Evolutionary conservation across 306 rosid genomes (phyloP).

Genomic region (Amphicarpaea edgeworthii): DNA sequence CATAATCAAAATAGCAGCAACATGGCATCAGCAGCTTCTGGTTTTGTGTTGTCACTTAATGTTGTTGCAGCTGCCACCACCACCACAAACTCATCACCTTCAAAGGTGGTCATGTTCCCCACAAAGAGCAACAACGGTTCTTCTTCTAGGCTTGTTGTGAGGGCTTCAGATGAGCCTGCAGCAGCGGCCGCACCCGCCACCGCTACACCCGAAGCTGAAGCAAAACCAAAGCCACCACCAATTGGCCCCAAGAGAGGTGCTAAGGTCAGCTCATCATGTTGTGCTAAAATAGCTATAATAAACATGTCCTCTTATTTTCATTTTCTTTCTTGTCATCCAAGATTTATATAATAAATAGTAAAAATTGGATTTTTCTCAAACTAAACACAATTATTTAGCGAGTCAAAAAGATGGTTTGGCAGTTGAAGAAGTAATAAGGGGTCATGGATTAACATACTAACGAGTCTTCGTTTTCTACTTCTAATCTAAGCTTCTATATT

Average conservation of each 20-base stretch:
- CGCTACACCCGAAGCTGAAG: slow-evolving; percentile 49
- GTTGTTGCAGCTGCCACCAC: slow-evolving; percentile 49
- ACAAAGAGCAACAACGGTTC: slow-evolving; percentile 50
- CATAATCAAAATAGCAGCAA: slow-evolving; percentile 49
- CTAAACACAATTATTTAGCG: neutral
- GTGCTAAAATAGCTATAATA: neutral
- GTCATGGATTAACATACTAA: no score
- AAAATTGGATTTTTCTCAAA: neutral
- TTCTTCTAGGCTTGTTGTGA: slow-evolving; percentile 60
- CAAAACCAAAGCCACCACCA: slow-evolving; percentile 74
- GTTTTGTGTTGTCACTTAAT: slow-evolving; percentile 62
- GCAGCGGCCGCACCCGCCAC: slow-evolving; percentile 54
- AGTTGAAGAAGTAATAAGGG: no score
- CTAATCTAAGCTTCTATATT: slow-evolving; percentile 9
- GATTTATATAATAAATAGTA: neutral
- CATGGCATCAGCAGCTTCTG: slow-evolving; percentile 85
- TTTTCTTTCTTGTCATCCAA: neutral
- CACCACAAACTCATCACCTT: slow-evolving; percentile 48
- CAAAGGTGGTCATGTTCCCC: slow-evolving; percentile 51
- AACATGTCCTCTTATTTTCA: neutral
- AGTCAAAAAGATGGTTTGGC: no score
- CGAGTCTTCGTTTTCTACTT: neutral
- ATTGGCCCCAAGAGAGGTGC: slow-evolving; percentile 88
- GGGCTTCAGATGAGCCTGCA: slow-evolving; percentile 62
- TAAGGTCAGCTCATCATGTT: slow-evolving; percentile 55